Base-by-base conservation (phyloP, 1,139 yeast genomes). In the Candida freyschussii region DNA sequence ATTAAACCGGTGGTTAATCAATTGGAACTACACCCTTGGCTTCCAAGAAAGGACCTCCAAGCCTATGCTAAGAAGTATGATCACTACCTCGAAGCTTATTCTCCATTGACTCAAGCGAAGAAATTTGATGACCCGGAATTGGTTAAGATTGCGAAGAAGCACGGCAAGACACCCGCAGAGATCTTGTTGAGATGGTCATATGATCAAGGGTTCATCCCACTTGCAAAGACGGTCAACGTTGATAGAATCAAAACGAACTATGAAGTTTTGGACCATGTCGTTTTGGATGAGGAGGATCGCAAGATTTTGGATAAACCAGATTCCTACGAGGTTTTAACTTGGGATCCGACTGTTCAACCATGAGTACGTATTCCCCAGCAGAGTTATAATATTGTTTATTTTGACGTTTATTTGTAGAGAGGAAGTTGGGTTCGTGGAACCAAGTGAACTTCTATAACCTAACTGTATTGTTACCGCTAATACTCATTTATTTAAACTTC, bases 191-290 rank as follows among this genome's bases (percentile, higher is more conserved):
- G 62, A 32, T 72, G 77, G 76, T 57, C 67, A 5, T 53, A 43
- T 24, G 40, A 36, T 13, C 50, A 48, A 27, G 86, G 86, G 0
- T 76, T 75, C 49, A 67, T 82, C 30, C 86, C 85, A 13, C 65
- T 85, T 44, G 93, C 83, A 12, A 84, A 83, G 57, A 70, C 89
- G 2, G 70, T 67, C 28, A 74, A 73, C 7, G 55, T 64, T 6
- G 59, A 59, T 14, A 65, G 93, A 56, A 44, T 79, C 50, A 43
- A 65, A 43, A 50, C 67, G 50, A 63, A 65, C 50, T 47, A 73
- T 23, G 59, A 64, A 15, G 70, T 74, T 6, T 64, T 45, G 21
- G 47, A 43, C 21, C 30, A 36, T 5, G 34, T 39, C 13, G 41
- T 37, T 16, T 45, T 49, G 27, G 55, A 56, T 34, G 53, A 41